These are phyloP conservation scores for Eucalyptus cloeziana DNA, from an alignment of 345 rosid species.

Conservation along the genomic window DNA sequence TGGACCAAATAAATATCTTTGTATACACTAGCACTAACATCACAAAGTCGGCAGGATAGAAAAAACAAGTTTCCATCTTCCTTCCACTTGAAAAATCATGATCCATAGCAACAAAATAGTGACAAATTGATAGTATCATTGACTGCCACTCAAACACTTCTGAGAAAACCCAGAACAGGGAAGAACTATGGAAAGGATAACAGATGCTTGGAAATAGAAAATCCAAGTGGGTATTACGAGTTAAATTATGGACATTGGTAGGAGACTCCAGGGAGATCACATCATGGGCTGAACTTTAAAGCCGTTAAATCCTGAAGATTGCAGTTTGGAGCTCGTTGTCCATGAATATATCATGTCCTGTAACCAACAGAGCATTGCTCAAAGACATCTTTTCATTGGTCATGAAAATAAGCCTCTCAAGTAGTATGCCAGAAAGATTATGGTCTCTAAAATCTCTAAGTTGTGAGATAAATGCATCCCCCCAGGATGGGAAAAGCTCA, in stretches of 20 bases:
- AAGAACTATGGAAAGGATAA: neutral
- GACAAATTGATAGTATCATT: neutral
- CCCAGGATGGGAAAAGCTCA: neutral
- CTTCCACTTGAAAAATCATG: neutral
- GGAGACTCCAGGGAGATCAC: neutral
- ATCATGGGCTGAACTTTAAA: neutral
- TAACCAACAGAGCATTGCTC: neutral
- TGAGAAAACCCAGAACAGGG: neutral
- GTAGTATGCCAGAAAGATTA: neutral
- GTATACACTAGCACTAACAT: neutral
- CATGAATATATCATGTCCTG: neutral
- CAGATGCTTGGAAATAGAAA: neutral
- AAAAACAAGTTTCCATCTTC: neutral
- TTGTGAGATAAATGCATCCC: neutral
- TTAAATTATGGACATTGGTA: neutral
- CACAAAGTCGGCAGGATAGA: neutral
- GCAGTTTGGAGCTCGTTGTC: neutral
- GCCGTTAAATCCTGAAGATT: neutral
- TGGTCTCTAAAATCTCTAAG: neutral
- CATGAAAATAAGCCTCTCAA: neutral
- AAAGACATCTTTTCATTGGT: neutral
- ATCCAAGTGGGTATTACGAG: neutral
- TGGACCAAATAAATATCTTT: neutral
- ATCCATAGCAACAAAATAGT: neutral
- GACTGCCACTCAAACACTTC: neutral